phyloP scores from a whole-genome alignment of 2,329 filamentous ascomycete species.

The Dactylellina leptospora region DNA sequence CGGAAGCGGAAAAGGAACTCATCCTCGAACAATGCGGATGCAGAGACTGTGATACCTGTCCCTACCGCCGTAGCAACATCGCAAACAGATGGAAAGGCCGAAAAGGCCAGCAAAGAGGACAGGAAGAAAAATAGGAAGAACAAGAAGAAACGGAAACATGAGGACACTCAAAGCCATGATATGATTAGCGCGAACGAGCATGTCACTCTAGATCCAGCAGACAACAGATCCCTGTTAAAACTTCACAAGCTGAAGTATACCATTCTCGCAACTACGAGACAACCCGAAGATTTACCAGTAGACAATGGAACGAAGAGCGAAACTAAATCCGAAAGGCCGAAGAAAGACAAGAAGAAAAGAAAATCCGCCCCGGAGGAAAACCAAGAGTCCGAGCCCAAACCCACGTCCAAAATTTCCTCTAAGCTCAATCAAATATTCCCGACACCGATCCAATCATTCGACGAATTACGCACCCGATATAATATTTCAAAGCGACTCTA shows the following conservation, averaged over 20 bases:
- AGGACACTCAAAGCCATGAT: slow-evolving; percentile 57
- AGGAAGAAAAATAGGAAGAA: slow-evolving; percentile 35
- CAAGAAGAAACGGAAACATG: slow-evolving; percentile 21
- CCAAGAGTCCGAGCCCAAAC: slow-evolving; percentile 61
- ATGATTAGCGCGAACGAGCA: slow-evolving; percentile 58
- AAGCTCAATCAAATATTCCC: slow-evolving; percentile 73
- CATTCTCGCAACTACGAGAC: slow-evolving; percentile 69
- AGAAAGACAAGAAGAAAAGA: slow-evolving; percentile 61
- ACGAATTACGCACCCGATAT: slow-evolving; percentile 73
- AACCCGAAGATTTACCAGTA: slow-evolving; percentile 28
- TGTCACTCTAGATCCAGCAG: slow-evolving; percentile 63
- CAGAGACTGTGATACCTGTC: background rate
- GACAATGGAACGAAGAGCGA: slow-evolving; percentile 54
- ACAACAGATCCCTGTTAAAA: slow-evolving; percentile 75
- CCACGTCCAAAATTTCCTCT: slow-evolving; percentile 60
- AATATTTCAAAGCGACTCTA: slow-evolving; percentile 76
- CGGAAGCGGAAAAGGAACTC: slow-evolving; percentile 44
- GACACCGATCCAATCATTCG: slow-evolving; percentile 80
- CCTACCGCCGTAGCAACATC: too few species aligned
- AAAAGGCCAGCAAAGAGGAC: slow-evolving; percentile 2
- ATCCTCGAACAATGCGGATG: slow-evolving; percentile 2
- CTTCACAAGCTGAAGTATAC: slow-evolving; percentile 87
- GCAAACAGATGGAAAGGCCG: background rate
- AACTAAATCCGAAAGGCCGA: slow-evolving; percentile 61
- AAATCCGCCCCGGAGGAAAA: slow-evolving; percentile 70